Evolutionary conservation across 768 basidiomycete species (phyloP).

Genomic region (Suillus plorans): DNA sequence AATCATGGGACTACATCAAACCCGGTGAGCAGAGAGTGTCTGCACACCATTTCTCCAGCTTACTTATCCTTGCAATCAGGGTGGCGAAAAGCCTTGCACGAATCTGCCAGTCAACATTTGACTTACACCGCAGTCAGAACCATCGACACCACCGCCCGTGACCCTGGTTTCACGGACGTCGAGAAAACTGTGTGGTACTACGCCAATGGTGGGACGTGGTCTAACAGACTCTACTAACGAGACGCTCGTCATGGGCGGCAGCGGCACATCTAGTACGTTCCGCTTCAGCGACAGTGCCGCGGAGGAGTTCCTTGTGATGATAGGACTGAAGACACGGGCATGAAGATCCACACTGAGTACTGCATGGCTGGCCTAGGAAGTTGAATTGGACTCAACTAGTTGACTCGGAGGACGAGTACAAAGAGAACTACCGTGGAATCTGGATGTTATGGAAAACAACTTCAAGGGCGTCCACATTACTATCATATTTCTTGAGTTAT

Average conservation of each 20-base stretch:
- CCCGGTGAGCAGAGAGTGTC: too few relatives aligned
- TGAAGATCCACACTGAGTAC: constrained; percentile 28
- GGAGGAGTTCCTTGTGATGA: constrained; percentile 32
- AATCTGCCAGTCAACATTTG: background rate
- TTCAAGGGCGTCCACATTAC: background rate
- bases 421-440: background rate
- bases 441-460: background rate
- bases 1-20: too few relatives aligned
- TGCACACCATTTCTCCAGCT: background rate
- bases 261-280: constrained; percentile 40
- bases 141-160: background rate
- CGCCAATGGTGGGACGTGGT: constrained; percentile 29
- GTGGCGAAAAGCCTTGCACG: background rate
- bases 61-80: background rate
- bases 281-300: constrained; percentile 30
- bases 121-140: background rate
- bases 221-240: constrained; percentile 13
- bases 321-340: constrained; percentile 32
- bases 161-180: background rate
- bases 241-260: constrained; percentile 35
- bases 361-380: constrained; percentile 15
- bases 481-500: background rate
- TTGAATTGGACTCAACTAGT: background rate
- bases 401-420: background rate
- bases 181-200: background rate